Evolutionary conservation across 2,329 filamentous ascomycete species (phyloP).

Genomic region (Truncatella angustata): DNA sequence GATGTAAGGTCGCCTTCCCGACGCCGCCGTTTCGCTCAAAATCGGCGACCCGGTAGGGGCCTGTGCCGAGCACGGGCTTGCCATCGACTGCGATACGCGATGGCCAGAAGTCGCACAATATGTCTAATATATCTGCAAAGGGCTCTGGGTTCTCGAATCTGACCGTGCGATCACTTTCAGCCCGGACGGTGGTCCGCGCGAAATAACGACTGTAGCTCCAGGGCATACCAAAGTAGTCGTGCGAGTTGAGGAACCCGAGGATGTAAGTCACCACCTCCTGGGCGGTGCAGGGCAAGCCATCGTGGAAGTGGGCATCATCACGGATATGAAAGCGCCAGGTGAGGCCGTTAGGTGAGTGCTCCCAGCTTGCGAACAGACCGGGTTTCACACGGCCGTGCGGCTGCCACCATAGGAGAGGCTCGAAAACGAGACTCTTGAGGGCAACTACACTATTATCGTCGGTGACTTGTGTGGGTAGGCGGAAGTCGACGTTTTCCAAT

Average conservation of each 20-base stretch:
- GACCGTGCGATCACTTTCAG: background rate
- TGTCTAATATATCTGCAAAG: conserved; percentile 2
- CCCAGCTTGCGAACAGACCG: conserved; percentile 1
- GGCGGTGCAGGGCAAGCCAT: background rate
- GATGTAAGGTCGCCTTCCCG: background rate
- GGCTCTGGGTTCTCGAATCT: conserved; percentile 4
- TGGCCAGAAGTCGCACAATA: conserved; percentile 5
- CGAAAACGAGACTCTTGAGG: conserved; percentile 4
- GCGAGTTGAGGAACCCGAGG: conserved; percentile 1
- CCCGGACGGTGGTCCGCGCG: background rate
- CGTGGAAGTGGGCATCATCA: conserved; percentile 4
- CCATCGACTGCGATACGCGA: background rate
- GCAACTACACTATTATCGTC: conserved; percentile 8
- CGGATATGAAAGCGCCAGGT: conserved; percentile 3
- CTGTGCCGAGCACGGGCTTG: conserved; percentile 7
- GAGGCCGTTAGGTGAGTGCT: background rate
- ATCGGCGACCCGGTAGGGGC: background rate
- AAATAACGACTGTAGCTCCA: conserved; percentile 10
- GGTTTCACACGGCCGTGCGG: background rate
- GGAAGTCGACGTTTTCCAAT: conserved; percentile 10
- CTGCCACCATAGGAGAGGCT: conserved; percentile 7
- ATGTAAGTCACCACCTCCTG: conserved; percentile 6
- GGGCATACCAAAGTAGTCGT: conserved; percentile 8
- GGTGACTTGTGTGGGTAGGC: conserved; percentile 9
- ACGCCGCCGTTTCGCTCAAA: background rate